phyloP scores from a whole-genome alignment of 1,139 yeast genomes.

The Saccharomycopsis hybrid region DNA sequence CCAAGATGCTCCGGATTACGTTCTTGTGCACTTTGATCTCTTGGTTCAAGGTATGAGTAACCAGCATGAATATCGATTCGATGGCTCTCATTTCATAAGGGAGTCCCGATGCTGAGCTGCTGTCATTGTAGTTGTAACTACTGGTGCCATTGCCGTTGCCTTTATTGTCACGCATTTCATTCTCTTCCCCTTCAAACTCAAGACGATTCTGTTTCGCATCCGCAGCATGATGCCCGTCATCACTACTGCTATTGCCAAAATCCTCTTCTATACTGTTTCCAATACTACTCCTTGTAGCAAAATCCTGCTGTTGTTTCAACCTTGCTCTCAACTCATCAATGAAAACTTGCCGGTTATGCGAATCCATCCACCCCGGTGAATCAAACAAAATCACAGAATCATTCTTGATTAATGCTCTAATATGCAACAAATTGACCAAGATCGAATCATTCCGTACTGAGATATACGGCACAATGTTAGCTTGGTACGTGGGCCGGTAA shows the following conservation, averaged over 20 bases:
- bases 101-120: conserved; percentile 6
- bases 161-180: no score
- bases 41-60: conserved; percentile 49
- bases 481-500: conserved; percentile 22
- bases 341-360: conserved; percentile 36
- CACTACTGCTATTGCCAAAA: no score
- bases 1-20: conserved; percentile 46
- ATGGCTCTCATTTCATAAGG: conserved; percentile 51
- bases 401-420: conserved; percentile 57
- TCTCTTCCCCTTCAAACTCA: no score
- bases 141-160: no score
- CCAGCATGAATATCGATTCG: conserved; percentile 50
- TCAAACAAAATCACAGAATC: conserved; percentile 57
- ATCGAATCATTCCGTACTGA: conserved; percentile 58
- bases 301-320: conserved; percentile 28
- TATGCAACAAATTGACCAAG: conserved; percentile 56
- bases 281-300: no score
- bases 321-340: conserved; percentile 47
- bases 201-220: no score
- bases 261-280: no score
- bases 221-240: no score
- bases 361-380: conserved; percentile 41
- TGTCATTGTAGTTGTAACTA: no score
- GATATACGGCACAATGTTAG: conserved; percentile 66
- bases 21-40: conserved; percentile 41